Evolutionary conservation across 2,329 filamentous ascomycete genomes (phyloP).

Genomic region (Xylaria sp.): DNA sequence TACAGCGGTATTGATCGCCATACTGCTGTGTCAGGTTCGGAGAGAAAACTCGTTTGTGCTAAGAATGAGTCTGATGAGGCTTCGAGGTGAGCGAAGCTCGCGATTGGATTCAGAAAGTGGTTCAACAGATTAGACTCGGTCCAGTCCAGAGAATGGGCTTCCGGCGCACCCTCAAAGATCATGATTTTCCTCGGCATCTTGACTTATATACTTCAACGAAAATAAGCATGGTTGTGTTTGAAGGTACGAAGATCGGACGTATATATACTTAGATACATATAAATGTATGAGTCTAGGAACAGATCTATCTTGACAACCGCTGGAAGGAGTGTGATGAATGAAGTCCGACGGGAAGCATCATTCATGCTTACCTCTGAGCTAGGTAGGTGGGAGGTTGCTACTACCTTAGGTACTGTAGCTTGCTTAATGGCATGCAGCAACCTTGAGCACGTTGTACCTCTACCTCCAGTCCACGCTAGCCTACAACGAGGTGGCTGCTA

Average conservation of each 20-base stretch:
- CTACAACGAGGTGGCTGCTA: neutral
- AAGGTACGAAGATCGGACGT: no score
- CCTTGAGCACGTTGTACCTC: no score
- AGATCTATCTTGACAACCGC: neutral
- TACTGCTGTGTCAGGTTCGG: slow-evolving; percentile 42
- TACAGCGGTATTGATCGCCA: slow-evolving; percentile 63
- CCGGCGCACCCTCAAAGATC: slow-evolving; percentile 39
- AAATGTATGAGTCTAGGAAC: no score
- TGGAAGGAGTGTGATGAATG: no score
- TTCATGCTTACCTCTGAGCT: no score
- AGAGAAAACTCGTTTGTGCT: slow-evolving; percentile 26
- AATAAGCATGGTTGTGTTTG: slow-evolving; percentile 2
- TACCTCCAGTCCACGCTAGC: no score
- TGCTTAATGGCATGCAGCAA: no score
- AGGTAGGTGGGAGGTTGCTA: no score
- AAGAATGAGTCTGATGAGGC: slow-evolving; percentile 13
- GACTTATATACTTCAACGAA: slow-evolving; percentile 10
- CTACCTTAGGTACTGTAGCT: no score
- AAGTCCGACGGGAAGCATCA: no score
- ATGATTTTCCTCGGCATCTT: slow-evolving; percentile 39
- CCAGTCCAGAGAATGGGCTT: slow-evolving; percentile 36
- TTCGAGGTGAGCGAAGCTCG: slow-evolving; percentile 32
- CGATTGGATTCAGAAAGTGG: slow-evolving; percentile 49
- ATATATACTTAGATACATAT: neutral
- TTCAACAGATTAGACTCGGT: slow-evolving; percentile 50